Evolutionary conservation across 805 yeast genomes (phyloP).

Genomic region (Ogataea trehalophila): DNA sequence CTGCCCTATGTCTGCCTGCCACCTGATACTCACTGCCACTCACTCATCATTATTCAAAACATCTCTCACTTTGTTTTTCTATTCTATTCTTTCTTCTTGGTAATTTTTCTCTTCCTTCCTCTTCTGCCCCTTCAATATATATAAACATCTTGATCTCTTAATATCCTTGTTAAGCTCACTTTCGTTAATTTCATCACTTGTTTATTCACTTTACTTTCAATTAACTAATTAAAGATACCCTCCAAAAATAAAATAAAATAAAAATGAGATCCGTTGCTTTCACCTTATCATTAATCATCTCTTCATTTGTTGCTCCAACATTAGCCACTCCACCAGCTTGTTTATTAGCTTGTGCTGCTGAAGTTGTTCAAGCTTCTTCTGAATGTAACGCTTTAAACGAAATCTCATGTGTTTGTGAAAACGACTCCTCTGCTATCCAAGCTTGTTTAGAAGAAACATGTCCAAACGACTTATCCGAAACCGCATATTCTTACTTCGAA

Average conservation of each 20-base stretch:
- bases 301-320: constrained; percentile 35
- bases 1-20: no score
- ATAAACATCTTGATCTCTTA: no score
- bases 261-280: constrained; percentile 20
- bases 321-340: constrained; percentile 85
- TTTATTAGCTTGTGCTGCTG: constrained; percentile 80
- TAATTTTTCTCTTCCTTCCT: background rate
- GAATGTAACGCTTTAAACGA: constrained; percentile 57
- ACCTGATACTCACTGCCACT: no score
- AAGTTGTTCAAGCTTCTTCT: constrained; percentile 51
- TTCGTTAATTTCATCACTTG: background rate
- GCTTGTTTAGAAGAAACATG: constrained; percentile 64
- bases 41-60: no score
- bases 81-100: no score
- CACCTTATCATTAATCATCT: constrained; percentile 30
- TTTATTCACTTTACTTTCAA: background rate
- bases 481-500: constrained; percentile 58
- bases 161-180: background rate
- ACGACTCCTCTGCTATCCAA: constrained; percentile 48
- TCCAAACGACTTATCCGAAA: constrained; percentile 54
- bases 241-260: background rate
- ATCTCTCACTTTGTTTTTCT: background rate
- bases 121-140: background rate
- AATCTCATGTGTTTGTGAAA: constrained; percentile 63
- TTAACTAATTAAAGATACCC: constrained; percentile 1